These are phyloP conservation scores for Steccherinum ochraceum DNA, from an alignment of 768 basidiomycete species.

Conservation along the genomic window DNA sequence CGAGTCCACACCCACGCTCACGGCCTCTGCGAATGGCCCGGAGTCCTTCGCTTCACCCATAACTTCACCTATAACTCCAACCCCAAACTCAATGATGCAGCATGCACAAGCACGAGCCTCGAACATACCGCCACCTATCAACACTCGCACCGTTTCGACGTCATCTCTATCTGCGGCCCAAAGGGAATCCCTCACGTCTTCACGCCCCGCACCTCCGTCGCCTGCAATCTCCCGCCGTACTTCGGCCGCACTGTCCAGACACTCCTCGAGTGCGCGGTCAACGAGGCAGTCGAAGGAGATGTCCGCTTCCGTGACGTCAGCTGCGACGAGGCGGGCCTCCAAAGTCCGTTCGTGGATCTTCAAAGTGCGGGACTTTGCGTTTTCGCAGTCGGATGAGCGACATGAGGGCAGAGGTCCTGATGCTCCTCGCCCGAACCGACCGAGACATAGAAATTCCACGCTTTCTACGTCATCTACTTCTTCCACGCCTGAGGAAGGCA, in stretches of 20 bases:
- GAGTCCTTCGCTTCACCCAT: slow-evolving; percentile 13
- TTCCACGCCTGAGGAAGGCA: slow-evolving; percentile 17
- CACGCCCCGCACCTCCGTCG: slow-evolving; percentile 57
- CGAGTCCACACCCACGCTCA: slow-evolving; percentile 14
- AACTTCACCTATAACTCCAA: slow-evolving; percentile 9
- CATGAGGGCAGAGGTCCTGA: slow-evolving; percentile 36
- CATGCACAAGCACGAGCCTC: background rate
- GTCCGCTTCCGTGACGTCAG: slow-evolving; percentile 20
- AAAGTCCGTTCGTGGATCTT: slow-evolving; percentile 22
- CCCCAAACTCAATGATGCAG: slow-evolving; percentile 6
- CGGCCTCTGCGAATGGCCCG: slow-evolving; percentile 4
- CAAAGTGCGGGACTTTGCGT: slow-evolving; percentile 48
- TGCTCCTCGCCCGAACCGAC: slow-evolving; percentile 33
- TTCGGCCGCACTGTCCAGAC: slow-evolving; percentile 27
- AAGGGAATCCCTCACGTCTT: slow-evolving; percentile 33
- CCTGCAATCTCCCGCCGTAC: slow-evolving; percentile 45
- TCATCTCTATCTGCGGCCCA: slow-evolving; percentile 23
- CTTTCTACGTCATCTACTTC: slow-evolving; percentile 16
- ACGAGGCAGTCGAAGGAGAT: slow-evolving; percentile 32
- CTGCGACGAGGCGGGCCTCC: slow-evolving; percentile 5
- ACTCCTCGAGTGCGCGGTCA: slow-evolving; percentile 27
- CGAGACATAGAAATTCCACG: slow-evolving; percentile 24
- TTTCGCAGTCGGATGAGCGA: slow-evolving; percentile 32
- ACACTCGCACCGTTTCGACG: slow-evolving; percentile 12
- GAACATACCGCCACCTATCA: slow-evolving; percentile 12